phyloP scores from a whole-genome alignment of 2,329 filamentous ascomycete genomes.

The Chaetomium sp. region DNA sequence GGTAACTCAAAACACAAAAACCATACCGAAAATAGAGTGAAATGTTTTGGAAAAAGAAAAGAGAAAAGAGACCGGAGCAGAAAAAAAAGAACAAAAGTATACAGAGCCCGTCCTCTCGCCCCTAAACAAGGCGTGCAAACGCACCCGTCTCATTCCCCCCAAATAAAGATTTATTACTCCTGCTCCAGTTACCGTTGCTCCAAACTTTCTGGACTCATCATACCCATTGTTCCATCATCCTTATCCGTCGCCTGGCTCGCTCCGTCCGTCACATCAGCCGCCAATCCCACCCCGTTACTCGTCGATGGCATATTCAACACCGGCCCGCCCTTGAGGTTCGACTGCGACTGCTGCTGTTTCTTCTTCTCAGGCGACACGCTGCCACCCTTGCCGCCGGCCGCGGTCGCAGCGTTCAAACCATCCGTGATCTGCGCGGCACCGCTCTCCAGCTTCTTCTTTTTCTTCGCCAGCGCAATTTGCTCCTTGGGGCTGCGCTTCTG shows the following conservation, averaged over 20 bases:
- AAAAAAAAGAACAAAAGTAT: no score
- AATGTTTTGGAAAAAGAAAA: not conserved
- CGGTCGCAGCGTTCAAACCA: conserved; percentile 24
- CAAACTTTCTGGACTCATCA: conserved; percentile 82
- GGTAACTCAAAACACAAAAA: no score
- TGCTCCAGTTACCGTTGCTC: conserved; percentile 30
- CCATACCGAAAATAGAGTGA: no score
- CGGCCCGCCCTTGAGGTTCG: not conserved
- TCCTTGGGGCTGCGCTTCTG: conserved; percentile 78
- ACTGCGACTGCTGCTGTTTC: conserved; percentile 31
- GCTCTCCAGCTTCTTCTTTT: conserved; percentile 70
- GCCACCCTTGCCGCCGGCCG: conserved; percentile 28
- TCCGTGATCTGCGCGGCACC: conserved; percentile 46
- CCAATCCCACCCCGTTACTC: conserved; percentile 24
- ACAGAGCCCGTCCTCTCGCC: no score
- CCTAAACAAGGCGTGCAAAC: no score
- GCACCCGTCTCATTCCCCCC: no score
- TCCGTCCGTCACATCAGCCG: conserved; percentile 29
- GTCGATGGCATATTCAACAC: conserved; percentile 39
- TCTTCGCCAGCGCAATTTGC: conserved; percentile 77
- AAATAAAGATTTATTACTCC: not conserved
- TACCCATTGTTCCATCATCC: conserved; percentile 52
- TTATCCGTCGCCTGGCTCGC: conserved; percentile 58
- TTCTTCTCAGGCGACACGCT: conserved; percentile 39
- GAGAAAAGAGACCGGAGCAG: not conserved